A percentile compares a stretch with the other conserved stretches of the same genome.
phyloP scores from a whole-genome alignment of 345 rosid genomes.

The Lumnitzera racemosa region DNA sequence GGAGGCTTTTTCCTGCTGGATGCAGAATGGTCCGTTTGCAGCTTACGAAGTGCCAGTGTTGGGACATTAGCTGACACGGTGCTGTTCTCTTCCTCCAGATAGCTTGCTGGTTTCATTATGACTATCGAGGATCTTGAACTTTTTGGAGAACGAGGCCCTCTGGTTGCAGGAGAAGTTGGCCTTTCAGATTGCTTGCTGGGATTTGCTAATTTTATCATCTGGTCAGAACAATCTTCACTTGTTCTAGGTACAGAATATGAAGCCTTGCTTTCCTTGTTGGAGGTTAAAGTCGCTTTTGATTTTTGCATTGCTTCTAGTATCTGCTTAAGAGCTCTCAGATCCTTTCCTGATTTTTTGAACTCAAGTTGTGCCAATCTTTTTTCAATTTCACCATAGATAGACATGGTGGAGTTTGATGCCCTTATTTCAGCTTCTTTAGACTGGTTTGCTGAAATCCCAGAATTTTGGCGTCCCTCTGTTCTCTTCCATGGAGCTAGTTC shows the following conservation, averaged over 20 bases:
- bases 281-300: slow-evolving; percentile 32
- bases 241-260: slow-evolving; percentile 19
- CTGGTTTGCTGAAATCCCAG: slow-evolving; percentile 27
- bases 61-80: slow-evolving; percentile 16
- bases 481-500: slow-evolving; percentile 71
- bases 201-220: slow-evolving; percentile 19
- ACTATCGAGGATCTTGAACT: slow-evolving; percentile 42
- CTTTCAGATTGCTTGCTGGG: slow-evolving; percentile 13
- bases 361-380: slow-evolving; percentile 64
- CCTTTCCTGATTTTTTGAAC: slow-evolving; percentile 75
- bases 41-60: slow-evolving; percentile 24
- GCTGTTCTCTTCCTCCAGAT: slow-evolving; percentile 19
- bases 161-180: slow-evolving; percentile 26
- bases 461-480: slow-evolving; percentile 39
- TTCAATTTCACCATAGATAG: slow-evolving; percentile 78
- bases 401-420: slow-evolving; percentile 21
- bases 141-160: slow-evolving; percentile 33
- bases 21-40: slow-evolving; percentile 23
- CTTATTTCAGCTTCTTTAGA: slow-evolving; percentile 19
- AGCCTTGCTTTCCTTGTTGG: slow-evolving; percentile 31
- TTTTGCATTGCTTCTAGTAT: slow-evolving; percentile 82
- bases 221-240: slow-evolving; percentile 17
- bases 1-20: slow-evolving; percentile 26
- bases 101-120: slow-evolving; percentile 45
- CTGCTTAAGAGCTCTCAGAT: slow-evolving; percentile 80